A percentile compares a stretch with the other conserved stretches of the same genome.
These are phyloP conservation scores for Ogataea pini DNA, from an alignment of 805 yeast genomes.

Conservation along the genomic window DNA sequence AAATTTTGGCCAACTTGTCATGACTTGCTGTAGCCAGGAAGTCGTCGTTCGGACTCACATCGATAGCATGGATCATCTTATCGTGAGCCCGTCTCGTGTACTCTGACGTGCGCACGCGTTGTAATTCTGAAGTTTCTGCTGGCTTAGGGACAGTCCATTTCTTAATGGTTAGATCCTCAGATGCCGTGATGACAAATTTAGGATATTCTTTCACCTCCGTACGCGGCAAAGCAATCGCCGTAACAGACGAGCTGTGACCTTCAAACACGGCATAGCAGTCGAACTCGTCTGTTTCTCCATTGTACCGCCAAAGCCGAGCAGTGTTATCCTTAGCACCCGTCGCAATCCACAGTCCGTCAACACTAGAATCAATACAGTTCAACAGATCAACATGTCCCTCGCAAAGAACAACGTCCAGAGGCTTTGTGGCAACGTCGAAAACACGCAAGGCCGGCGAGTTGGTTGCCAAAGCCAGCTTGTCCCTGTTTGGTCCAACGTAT, in stretches of 20 bases:
- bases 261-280: slow-evolving; percentile 59
- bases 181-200: slow-evolving; percentile 73
- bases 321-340: slow-evolving; percentile 89
- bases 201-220: slow-evolving; percentile 51
- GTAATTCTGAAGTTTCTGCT: slow-evolving; percentile 13
- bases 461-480: slow-evolving; percentile 80
- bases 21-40: slow-evolving; percentile 91
- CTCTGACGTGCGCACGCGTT: slow-evolving; percentile 59
- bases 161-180: slow-evolving; percentile 81
- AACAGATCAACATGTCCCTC: slow-evolving; percentile 88
- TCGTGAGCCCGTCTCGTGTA: slow-evolving; percentile 97
- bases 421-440: slow-evolving; percentile 56
- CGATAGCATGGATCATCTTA: slow-evolving; percentile 89
- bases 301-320: slow-evolving; percentile 79
- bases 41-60: slow-evolving; percentile 87
- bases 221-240: slow-evolving; percentile 76
- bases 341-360: slow-evolving; percentile 86
- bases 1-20: slow-evolving; percentile 87
- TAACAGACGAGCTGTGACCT: slow-evolving; percentile 88
- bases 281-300: slow-evolving; percentile 42
- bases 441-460: slow-evolving; percentile 88
- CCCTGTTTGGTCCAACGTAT: slow-evolving; percentile 63
- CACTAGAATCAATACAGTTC: slow-evolving; percentile 73
- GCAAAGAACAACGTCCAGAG: slow-evolving; percentile 61
- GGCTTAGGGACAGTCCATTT: slow-evolving; percentile 74